Percentiles rank a stretch among this genome's conserved stretches.
Evolutionary conservation across 2,329 filamentous ascomycete genomes (phyloP).

Genomic region (Diaporthe eres): DNA sequence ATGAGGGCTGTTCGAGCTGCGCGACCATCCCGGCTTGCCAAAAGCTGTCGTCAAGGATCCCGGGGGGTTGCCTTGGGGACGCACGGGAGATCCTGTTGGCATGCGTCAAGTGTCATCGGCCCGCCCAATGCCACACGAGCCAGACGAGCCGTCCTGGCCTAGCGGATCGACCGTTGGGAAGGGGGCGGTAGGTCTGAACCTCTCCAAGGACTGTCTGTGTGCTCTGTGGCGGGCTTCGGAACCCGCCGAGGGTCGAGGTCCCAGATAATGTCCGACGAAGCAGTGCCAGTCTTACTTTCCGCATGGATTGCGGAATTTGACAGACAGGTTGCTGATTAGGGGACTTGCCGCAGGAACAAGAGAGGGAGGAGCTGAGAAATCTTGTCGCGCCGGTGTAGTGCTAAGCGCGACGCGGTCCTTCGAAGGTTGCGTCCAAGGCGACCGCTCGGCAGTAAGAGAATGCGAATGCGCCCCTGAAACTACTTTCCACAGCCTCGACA

Average conservation of each 20-base stretch:
- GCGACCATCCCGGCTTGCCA: not conserved
- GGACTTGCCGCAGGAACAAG: not conserved
- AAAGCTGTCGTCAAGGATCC: slow-evolving; percentile 7
- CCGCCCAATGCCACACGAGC: slow-evolving; percentile 18
- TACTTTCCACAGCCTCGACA: slow-evolving; percentile 1
- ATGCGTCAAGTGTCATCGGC: slow-evolving; percentile 34
- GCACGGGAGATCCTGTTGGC: slow-evolving; percentile 28
- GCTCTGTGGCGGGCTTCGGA: slow-evolving; percentile 28
- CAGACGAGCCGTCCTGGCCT: slow-evolving; percentile 19
- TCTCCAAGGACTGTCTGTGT: not conserved
- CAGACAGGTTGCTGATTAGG: not conserved
- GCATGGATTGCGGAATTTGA: slow-evolving; percentile 4
- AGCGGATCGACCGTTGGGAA: slow-evolving; percentile 23
- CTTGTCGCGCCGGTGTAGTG: not conserved
- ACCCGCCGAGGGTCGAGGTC: slow-evolving; percentile 23
- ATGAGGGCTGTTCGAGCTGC: not conserved
- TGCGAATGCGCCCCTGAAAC: slow-evolving; percentile 3
- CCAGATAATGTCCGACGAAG: slow-evolving; percentile 12
- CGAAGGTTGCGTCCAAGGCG: not conserved
- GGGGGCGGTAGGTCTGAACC: slow-evolving; percentile 12
- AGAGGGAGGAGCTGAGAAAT: not conserved
- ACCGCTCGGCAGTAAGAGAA: not conserved
- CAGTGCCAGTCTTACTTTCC: slow-evolving; percentile 12
- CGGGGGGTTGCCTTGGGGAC: slow-evolving; percentile 3
- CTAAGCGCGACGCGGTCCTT: slow-evolving; percentile 20